phyloP scores from a whole-genome alignment of 169 alveolate genomes.

The Cryptosporidium muris region DNA sequence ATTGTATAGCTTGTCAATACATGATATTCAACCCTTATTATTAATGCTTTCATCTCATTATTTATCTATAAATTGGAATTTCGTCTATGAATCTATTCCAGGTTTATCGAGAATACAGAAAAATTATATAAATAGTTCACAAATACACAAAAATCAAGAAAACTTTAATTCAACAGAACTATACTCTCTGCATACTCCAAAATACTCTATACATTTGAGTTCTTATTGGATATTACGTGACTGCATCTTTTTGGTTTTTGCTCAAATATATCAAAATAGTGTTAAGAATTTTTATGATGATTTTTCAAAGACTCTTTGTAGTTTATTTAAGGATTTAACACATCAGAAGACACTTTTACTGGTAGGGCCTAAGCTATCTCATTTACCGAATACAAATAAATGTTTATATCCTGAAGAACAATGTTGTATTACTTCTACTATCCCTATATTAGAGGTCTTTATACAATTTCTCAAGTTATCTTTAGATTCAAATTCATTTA shows the following conservation, averaged over 20 bases:
- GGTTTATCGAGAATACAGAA: conserved; percentile 22
- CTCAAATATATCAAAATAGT: conserved; percentile 20
- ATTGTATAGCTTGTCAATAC: conserved; percentile 3
- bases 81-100: conserved; percentile 28
- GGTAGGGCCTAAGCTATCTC: conserved; percentile 32
- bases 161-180: neutral
- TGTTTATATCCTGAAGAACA: conserved; percentile 1
- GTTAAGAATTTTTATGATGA: neutral
- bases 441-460: conserved; percentile 28
- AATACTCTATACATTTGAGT: conserved; percentile 41
- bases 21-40: conserved; percentile 44
- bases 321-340: conserved; percentile 47
- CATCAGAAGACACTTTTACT: conserved; percentile 29
- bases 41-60: conserved; percentile 36
- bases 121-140: neutral
- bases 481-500: neutral
- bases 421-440: conserved; percentile 58
- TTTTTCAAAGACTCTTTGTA: conserved; percentile 24
- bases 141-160: neutral
- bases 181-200: neutral
- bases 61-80: conserved; percentile 33
- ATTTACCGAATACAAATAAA: neutral
- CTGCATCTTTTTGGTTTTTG: conserved; percentile 28
- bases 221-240: conserved; percentile 59
- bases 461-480: conserved; percentile 36